These are phyloP conservation scores for Clitopilus hobsonii DNA, from an alignment of 768 basidiomycete genomes.

Conservation along the genomic window DNA sequence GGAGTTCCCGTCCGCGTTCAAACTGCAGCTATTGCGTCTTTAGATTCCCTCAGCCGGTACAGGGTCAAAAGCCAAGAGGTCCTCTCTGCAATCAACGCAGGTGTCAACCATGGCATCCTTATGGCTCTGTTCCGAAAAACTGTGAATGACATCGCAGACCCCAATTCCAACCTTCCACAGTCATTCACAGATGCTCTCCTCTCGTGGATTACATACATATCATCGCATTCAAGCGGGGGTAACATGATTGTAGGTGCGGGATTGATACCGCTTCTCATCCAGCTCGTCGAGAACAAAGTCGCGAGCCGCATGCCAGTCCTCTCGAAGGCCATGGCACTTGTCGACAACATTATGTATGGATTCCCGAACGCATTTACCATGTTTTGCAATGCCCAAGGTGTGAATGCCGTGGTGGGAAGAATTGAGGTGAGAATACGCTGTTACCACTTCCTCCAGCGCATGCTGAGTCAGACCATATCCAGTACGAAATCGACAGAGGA, in stretches of 20 bases:
- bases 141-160: conserved; percentile 63
- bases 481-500: conserved; percentile 68
- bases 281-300: conserved; percentile 77
- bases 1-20: conserved; percentile 70
- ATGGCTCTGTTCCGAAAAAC: conserved; percentile 87
- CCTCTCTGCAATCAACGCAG: conserved; percentile 85
- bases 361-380: conserved; percentile 84
- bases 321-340: conserved; percentile 86
- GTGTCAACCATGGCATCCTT: conserved; percentile 92
- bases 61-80: conserved; percentile 82
- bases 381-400: conserved; percentile 80
- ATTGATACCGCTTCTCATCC: conserved; percentile 82
- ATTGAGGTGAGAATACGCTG: conserved; percentile 71
- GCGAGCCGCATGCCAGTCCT: conserved; percentile 69
- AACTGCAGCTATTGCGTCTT: conserved; percentile 80
- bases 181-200: conserved; percentile 81
- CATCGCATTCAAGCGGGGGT: conserved; percentile 79
- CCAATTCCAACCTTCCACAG: conserved; percentile 63
- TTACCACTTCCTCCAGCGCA: not conserved
- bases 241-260: conserved; percentile 96
- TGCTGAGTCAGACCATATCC: not conserved
- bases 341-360: conserved; percentile 90
- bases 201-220: conserved; percentile 82
- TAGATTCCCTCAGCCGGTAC: conserved; percentile 88
- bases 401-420: conserved; percentile 79